Conservation (phyloP, 257 asterid species). For the Lycium barbarum region DNA sequence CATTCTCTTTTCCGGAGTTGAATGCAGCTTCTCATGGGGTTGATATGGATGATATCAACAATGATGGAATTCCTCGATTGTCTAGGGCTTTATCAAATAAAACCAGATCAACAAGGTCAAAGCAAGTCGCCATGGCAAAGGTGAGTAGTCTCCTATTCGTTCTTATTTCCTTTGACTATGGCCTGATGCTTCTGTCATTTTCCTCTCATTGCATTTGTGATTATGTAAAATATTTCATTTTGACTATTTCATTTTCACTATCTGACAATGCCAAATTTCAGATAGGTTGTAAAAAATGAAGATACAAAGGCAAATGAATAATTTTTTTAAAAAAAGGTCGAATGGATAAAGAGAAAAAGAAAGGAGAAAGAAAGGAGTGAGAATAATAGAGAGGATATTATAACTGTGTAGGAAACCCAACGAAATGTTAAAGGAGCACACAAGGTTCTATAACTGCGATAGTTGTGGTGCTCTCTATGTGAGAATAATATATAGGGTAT, state of each 20-base stretch:
- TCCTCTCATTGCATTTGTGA: background rate
- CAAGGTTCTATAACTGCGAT: background rate
- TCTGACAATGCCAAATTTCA: background rate
- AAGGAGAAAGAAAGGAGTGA: background rate
- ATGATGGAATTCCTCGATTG: conserved; percentile 92
- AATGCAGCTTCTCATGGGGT: conserved; percentile 47
- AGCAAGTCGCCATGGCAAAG: conserved; percentile 88
- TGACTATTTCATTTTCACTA: background rate
- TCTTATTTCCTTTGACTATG: conserved; percentile 14
- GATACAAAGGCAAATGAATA: background rate
- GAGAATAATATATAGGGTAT: background rate
- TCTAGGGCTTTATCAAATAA: conserved; percentile 81
- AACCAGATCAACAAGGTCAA: conserved; percentile 79
- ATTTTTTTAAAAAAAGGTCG: background rate
- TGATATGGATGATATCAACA: conserved; percentile 52
- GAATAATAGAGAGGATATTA: background rate
- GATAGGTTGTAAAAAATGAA: conserved; percentile 11
- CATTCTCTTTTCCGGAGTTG: conserved; percentile 73
- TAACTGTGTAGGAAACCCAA: background rate
- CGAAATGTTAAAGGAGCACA: background rate
- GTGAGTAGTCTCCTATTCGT: conserved; percentile 43
- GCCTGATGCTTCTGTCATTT: conserved; percentile 11
- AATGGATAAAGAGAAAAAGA: background rate
- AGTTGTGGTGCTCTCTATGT: background rate
- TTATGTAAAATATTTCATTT: background rate